Evolutionary conservation across 2,329 filamentous ascomycete species (phyloP).

Genomic region (Colletotrichum sp.): DNA sequence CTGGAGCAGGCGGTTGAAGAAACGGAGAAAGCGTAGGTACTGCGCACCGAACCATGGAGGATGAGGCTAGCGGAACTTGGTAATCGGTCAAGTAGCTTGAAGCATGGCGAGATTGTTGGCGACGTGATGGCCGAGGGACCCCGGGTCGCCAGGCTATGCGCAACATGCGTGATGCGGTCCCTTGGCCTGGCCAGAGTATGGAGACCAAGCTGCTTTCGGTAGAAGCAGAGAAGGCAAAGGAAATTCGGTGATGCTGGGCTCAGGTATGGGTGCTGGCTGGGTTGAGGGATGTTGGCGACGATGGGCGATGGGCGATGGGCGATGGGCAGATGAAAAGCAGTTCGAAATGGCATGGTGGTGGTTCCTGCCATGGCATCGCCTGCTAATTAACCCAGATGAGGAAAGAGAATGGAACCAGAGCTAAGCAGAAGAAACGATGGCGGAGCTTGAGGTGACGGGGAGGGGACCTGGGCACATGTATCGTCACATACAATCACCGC

Average conservation of each 20-base stretch:
- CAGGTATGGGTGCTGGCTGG: background rate
- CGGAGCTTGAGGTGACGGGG: background rate
- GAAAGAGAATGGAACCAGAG: background rate
- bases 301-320: background rate
- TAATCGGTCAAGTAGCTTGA: background rate
- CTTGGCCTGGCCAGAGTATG: background rate
- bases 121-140: background rate
- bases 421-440: background rate
- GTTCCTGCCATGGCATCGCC: background rate
- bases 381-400: conserved; percentile 1
- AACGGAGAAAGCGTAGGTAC: background rate
- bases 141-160: background rate
- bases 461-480: background rate
- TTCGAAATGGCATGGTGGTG: background rate
- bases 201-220: background rate
- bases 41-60: background rate
- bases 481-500: background rate
- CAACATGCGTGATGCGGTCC: background rate
- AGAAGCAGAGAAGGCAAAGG: background rate
- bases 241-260: background rate
- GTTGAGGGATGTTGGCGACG: background rate
- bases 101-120: background rate
- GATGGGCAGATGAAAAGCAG: background rate
- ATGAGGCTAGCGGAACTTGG: background rate
- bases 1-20: background rate